Evolutionary conservation across 345 rosid genomes (phyloP), one percentile per base, ranked within the genome.

Genomic region (Lagerstroemia speciosa): DNA sequence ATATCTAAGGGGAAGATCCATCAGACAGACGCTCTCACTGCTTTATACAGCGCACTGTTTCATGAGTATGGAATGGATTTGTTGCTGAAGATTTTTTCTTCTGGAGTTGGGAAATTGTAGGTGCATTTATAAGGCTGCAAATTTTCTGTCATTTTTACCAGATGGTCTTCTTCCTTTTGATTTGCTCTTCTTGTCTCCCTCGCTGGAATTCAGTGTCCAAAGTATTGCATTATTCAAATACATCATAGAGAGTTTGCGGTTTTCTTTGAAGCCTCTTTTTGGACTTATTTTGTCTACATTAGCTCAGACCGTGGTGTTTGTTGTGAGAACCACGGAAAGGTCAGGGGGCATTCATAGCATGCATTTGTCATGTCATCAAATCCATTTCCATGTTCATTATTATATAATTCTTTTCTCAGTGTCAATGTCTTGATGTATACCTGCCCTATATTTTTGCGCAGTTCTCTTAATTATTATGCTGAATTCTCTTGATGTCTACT

Each of bases 281-380:
- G 79, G 68, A 79, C 74, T 78, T 75, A 65, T 66, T 71, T 74
- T 78, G 81, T 78, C 68, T 74, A 74, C 81, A 33, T 14, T 22
- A 72, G 73, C 75, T 41, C 69, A 6, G 67, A 62, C 40, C 71
- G 79, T 76, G 77, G 74, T 68, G 52, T 72, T 71, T 48, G 72
- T 71, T 48, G 72, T 50, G 69, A 71, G 64, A 67, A 43, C 71
- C 67, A 66, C 82, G 71, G 64, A 46, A 73, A 33, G 40, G 45
- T 65, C 48, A n/a, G 53, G 22, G 78, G 74, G 76, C 69, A 26
- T 69, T 69, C 82, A 66, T 66, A 72, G 77, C 78, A 78, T 78
- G 78, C 81, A 68, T 71, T 64, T 62, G 60, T 71, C 78, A 72
- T 67, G 31, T 53, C 37, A 64, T 53, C 37, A 64, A 64, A 71